These are phyloP conservation scores for Claviceps maximensis DNA, from an alignment of 2,329 filamentous ascomycete species.

Conservation along the genomic window DNA sequence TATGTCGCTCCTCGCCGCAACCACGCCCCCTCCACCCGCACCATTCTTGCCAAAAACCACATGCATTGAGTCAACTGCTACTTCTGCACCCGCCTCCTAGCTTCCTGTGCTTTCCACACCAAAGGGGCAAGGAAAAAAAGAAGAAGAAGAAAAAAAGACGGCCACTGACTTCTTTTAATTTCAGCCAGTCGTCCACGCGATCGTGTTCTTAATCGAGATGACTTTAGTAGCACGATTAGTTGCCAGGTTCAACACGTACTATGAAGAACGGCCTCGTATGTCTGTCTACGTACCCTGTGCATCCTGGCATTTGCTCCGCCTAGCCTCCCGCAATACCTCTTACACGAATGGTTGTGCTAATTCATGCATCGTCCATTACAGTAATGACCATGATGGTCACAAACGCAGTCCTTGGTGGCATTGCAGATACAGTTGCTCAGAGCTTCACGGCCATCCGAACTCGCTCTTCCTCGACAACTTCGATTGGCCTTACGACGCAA, in stretches of 20 bases:
- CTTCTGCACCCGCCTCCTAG: background rate
- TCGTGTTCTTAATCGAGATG: slow-evolving; percentile 83
- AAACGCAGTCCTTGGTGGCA: slow-evolving; percentile 87
- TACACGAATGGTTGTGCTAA: background rate
- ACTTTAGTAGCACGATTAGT: slow-evolving; percentile 68
- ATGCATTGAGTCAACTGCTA: background rate
- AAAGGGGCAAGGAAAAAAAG: background rate
- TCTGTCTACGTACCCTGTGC: slow-evolving; percentile 15
- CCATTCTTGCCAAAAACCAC: background rate
- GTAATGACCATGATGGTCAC: slow-evolving; percentile 98
- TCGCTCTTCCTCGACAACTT: slow-evolving; percentile 46
- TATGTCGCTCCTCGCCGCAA: background rate
- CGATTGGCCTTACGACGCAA: slow-evolving; percentile 44
- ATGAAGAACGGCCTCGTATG: slow-evolving; percentile 74
- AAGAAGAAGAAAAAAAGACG: background rate
- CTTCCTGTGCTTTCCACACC: background rate
- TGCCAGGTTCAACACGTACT: slow-evolving; percentile 85
- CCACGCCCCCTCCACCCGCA: background rate
- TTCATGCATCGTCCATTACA: slow-evolving; percentile 21
- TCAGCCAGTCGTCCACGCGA: slow-evolving; percentile 75
- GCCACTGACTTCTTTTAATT: slow-evolving; percentile 31
- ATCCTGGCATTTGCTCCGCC: background rate
- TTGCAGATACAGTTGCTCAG: slow-evolving; percentile 94
- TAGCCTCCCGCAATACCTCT: background rate
- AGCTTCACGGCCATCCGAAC: slow-evolving; percentile 73